These are phyloP conservation scores for Yarrowia deformans DNA, from an alignment of 805 yeast genomes.

Conservation along the genomic window DNA sequence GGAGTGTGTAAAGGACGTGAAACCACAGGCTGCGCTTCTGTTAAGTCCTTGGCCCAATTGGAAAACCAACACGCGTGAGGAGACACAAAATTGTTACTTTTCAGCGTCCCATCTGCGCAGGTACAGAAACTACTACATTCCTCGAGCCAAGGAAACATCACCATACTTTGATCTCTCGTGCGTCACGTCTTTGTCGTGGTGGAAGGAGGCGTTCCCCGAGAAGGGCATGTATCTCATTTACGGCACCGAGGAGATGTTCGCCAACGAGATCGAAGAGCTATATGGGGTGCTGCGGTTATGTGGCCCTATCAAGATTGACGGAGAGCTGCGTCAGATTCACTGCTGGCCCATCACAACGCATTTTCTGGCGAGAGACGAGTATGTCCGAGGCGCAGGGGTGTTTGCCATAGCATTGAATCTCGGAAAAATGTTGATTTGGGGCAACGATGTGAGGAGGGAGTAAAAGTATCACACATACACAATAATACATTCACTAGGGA, in stretches of 20 bases:
- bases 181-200: constrained; percentile 46
- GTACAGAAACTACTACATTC: constrained; percentile 19
- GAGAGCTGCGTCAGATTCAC: constrained; percentile 53
- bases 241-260: constrained; percentile 56
- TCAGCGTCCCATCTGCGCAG: constrained; percentile 1
- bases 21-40: constrained; percentile 51
- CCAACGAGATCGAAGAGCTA: constrained; percentile 53
- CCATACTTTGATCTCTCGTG: constrained; percentile 40
- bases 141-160: constrained; percentile 13
- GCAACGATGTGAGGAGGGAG: constrained; percentile 9
- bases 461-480: not conserved
- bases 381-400: constrained; percentile 15
- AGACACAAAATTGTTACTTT: constrained; percentile 11
- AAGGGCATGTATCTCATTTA: constrained; percentile 55
- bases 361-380: constrained; percentile 30
- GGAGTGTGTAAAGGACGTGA: constrained; percentile 17
- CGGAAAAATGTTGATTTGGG: constrained; percentile 34
- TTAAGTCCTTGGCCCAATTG: constrained; percentile 49
- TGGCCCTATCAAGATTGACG: constrained; percentile 51
- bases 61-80: constrained; percentile 9
- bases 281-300: constrained; percentile 45
- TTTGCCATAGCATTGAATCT: constrained; percentile 31
- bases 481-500: constrained; percentile 2
- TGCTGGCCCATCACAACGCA: constrained; percentile 56
- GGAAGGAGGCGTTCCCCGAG: constrained; percentile 55